These are phyloP conservation scores for Aspergillus sclerotioniger DNA, from an alignment of 495 filamentous ascomycete species.

Conservation along the genomic window DNA sequence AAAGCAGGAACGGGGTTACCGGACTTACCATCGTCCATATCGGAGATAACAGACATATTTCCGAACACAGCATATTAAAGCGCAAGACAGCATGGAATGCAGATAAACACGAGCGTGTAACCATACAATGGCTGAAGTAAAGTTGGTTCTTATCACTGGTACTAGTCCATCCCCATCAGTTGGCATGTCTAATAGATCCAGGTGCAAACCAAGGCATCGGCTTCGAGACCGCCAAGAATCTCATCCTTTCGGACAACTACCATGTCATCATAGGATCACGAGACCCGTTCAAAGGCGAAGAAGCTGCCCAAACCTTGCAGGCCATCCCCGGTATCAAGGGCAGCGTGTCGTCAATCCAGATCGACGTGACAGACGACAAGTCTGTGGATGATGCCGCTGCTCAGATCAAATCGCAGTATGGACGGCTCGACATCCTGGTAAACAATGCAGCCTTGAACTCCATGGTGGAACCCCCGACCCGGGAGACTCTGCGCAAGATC, in stretches of 20 bases:
- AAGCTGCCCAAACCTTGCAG: background rate
- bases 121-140: background rate
- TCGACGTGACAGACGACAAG: constrained; percentile 31
- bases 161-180: background rate
- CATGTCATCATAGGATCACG: constrained; percentile 14
- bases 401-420: constrained; percentile 26
- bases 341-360: constrained; percentile 22
- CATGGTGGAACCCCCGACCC: constrained; percentile 11
- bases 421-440: constrained; percentile 29
- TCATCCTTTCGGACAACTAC: constrained; percentile 8
- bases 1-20: background rate
- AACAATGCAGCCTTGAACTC: constrained; percentile 32
- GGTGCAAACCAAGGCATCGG: constrained; percentile 12
- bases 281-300: constrained; percentile 2
- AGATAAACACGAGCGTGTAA: too few species aligned
- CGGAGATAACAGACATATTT: background rate
- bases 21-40: background rate
- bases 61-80: background rate
- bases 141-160: constrained; percentile 3
- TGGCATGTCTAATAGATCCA: background rate
- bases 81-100: background rate
- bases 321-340: constrained; percentile 4
- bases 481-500: constrained; percentile 35
- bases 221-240: constrained; percentile 19
- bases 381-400: constrained; percentile 25